Conservation (phyloP, 2,329 filamentous ascomycete species). For the Colletotrichum ledebouriae region DNA sequence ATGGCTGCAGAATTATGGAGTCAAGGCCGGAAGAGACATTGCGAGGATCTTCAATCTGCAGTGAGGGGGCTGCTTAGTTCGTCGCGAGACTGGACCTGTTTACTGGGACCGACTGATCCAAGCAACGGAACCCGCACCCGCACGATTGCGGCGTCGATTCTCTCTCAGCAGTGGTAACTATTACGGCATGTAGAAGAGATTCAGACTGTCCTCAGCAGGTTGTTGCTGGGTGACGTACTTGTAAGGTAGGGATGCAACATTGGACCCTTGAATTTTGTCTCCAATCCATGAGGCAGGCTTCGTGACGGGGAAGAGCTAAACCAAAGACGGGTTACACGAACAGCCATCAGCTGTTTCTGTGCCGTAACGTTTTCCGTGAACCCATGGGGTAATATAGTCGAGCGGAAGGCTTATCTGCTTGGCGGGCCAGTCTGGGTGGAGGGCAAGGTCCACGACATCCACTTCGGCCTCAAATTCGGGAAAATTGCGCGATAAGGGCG, state of each 20-base stretch:
- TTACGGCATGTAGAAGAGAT: neutral
- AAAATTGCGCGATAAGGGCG: conserved; percentile 28
- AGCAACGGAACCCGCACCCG: conserved; percentile 14
- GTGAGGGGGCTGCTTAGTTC: neutral
- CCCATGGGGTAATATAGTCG: conserved; percentile 39
- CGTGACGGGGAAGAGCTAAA: conserved; percentile 22
- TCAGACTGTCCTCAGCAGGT: too few species aligned
- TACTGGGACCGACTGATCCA: neutral
- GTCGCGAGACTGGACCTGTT: conserved; percentile 19
- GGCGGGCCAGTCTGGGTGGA: conserved; percentile 21
- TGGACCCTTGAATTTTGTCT: conserved; percentile 8
- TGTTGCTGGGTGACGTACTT: conserved; percentile 25
- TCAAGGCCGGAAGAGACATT: conserved; percentile 14
- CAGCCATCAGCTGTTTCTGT: conserved; percentile 40
- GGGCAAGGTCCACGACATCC: conserved; percentile 33
- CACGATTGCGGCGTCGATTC: neutral
- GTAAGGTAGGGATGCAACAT: conserved; percentile 18
- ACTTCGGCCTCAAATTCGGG: conserved; percentile 37
- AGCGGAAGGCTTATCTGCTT: conserved; percentile 41
- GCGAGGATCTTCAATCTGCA: conserved; percentile 23
- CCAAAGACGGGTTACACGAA: conserved; percentile 7
- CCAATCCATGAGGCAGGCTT: conserved; percentile 12
- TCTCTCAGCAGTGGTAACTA: neutral
- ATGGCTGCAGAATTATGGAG: conserved; percentile 32
- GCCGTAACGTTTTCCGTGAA: conserved; percentile 40